Evolutionary conservation across 1,284 basidiomycete species (phyloP), one percentile per base, ranked within the genome.

Genomic region (Uromyces viciae-fabae): DNA sequence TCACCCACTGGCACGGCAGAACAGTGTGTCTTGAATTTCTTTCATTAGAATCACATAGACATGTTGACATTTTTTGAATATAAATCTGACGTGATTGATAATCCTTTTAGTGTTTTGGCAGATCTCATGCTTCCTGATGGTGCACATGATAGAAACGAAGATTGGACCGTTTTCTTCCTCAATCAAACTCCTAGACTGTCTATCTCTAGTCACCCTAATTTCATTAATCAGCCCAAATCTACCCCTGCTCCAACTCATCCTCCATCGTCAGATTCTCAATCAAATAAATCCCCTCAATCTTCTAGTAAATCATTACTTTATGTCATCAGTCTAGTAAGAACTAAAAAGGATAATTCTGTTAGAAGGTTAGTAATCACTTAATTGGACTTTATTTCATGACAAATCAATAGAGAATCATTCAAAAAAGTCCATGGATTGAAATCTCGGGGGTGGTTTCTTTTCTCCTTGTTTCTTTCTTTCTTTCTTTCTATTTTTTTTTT

Each of bases 121-220:
- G 96, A 98, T 87, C 90, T 97, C 82, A 99, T 99, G 96, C 89
- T 99, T 22, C 96, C 96, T 0, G 96, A 99, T 86, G 97, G 97
- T 17, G 95, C 95, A 17, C 97, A 99, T 86, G 90, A 92, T 72
- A 92, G 96, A 82, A 88, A 92, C 22, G 94, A 97, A 86, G 96
- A 99, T 86, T 99, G 95, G 96, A 99, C 96, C 3, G 91, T 98
- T 78, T 98, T 99, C 89, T 98, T 97, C 86, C 90, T 98, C 72
- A 97, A 97, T 85, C 95, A 97, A 87, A 94, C 93, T 0, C 89
- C 91, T 0, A 92, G 92, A 86, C 94, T 94, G 84, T 92, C 91
- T 14, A 93, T 95, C 83, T 90, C 91, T 3, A 92, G 93, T 7
- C 17, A 54, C 89, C 93, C n/a, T 88, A 94, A 58, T 90, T 83